Conservation (phyloP, 1,284 basidiomycete genomes). For the Rhodotorula sp. region DNA sequence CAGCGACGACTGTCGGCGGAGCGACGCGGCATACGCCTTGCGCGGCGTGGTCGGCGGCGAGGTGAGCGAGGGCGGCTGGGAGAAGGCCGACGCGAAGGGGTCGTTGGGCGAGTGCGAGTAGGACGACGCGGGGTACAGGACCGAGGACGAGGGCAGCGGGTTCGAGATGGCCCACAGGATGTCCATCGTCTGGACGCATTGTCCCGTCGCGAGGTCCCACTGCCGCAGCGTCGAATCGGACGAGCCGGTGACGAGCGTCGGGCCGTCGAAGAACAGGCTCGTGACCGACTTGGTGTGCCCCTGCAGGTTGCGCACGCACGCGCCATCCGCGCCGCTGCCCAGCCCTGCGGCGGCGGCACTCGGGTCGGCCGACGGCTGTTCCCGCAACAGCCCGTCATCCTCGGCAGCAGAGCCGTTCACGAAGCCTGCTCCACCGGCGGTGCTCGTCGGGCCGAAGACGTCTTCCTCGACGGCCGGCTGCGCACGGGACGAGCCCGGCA, state of each 20-base stretch:
- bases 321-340: constrained; percentile 40
- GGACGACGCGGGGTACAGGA: constrained; percentile 29
- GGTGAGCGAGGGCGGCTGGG: background rate
- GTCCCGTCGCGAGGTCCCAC: constrained; percentile 96
- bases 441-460: constrained; percentile 22
- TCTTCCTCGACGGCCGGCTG: constrained; percentile 16
- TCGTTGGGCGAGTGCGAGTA: constrained; percentile 28
- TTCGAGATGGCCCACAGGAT: constrained; percentile 99
- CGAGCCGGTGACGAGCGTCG: constrained; percentile 88
- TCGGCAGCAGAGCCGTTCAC: constrained; percentile 15
- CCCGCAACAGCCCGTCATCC: constrained; percentile 54
- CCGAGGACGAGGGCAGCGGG: constrained; percentile 58
- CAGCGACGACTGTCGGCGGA: constrained; percentile 53
- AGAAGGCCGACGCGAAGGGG: constrained; percentile 25
- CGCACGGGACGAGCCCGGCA: background rate
- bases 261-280: constrained; percentile 90
- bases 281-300: constrained; percentile 93
- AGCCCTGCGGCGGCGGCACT: constrained; percentile 47
- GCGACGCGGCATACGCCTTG: constrained; percentile 30
- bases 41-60: constrained; percentile 34
- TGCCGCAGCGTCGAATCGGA: constrained; percentile 97
- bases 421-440: constrained; percentile 1
- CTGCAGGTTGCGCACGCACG: constrained; percentile 77
- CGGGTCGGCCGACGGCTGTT: constrained; percentile 51
- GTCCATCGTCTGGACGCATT: constrained; percentile 99